These are phyloP conservation scores for Raphanus sativus DNA, from an alignment of 345 rosid species.

Conservation along the genomic window DNA sequence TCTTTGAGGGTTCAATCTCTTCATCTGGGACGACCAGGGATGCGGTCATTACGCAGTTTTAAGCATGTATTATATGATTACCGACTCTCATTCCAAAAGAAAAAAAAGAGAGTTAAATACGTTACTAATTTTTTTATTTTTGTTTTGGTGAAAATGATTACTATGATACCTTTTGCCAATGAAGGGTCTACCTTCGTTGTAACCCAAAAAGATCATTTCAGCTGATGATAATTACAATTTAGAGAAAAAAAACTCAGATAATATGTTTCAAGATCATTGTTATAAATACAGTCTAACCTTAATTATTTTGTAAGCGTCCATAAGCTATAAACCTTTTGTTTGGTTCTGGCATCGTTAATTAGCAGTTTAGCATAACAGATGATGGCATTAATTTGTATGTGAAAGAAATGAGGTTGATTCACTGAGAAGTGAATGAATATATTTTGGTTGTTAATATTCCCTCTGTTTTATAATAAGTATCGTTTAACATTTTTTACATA, in stretches of 20 bases:
- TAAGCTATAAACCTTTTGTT: not conserved
- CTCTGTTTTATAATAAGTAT: too few relatives aligned
- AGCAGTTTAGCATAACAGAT: not conserved
- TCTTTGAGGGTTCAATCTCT: not conserved
- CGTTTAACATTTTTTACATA: too few relatives aligned
- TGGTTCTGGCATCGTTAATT: not conserved
- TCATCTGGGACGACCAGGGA: not conserved
- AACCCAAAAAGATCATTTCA: too few relatives aligned
- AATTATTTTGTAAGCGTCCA: not conserved
- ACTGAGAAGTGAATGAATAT: not conserved
- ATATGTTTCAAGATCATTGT: too few relatives aligned
- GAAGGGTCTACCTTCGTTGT: too few relatives aligned
- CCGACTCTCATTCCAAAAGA: not conserved
- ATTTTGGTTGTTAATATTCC: too few relatives aligned
- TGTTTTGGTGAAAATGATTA: too few relatives aligned
- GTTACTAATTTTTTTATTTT: not conserved
- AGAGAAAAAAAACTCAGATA: too few relatives aligned
- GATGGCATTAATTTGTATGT: not conserved
- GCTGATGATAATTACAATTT: too few relatives aligned
- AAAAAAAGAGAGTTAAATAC: not conserved
- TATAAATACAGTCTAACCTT: not conserved
- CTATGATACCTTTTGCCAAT: not conserved
- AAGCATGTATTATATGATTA: not conserved
- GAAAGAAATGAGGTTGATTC: not conserved
- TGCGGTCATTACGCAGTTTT: not conserved